phyloP scores from a whole-genome alignment of 306 rosid species.

The Quercus aquifolioides region DNA sequence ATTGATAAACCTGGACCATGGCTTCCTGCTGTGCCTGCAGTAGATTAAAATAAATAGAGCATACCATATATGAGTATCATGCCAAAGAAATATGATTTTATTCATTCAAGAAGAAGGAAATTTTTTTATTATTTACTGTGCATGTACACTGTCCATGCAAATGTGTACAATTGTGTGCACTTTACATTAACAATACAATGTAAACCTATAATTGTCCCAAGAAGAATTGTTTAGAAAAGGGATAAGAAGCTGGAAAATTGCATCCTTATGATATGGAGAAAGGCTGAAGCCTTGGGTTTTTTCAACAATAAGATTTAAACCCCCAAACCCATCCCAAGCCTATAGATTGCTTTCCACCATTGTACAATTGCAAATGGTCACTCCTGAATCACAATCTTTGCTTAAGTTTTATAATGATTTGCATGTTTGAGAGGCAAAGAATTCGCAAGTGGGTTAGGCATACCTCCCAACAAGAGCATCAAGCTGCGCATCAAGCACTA shows the following conservation, averaged over 20 bases:
- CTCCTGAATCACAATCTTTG: neutral
- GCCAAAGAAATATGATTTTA: neutral
- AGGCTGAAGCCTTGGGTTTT: neutral
- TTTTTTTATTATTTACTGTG: too few relatives aligned
- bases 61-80: neutral
- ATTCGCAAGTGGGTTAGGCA: neutral
- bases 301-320: neutral
- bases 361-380: neutral
- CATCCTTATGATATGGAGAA: neutral
- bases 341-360: neutral
- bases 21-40: constrained; percentile 97
- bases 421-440: constrained; percentile 4
- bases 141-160: too few relatives aligned
- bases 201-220: neutral
- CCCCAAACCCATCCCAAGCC: neutral
- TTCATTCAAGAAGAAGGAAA: neutral
- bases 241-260: neutral
- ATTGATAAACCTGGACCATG: constrained; percentile 91
- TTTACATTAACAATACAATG: neutral
- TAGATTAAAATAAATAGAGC: constrained; percentile 13
- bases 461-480: constrained; percentile 88
- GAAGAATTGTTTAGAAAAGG: neutral
- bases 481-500: constrained; percentile 85
- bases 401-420: neutral
- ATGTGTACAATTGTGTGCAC: too few relatives aligned